Percentiles rank a stretch among this genome's conserved stretches.
Conservation (phyloP, 345 rosid genomes). For the Trapa bicornis region DNA sequence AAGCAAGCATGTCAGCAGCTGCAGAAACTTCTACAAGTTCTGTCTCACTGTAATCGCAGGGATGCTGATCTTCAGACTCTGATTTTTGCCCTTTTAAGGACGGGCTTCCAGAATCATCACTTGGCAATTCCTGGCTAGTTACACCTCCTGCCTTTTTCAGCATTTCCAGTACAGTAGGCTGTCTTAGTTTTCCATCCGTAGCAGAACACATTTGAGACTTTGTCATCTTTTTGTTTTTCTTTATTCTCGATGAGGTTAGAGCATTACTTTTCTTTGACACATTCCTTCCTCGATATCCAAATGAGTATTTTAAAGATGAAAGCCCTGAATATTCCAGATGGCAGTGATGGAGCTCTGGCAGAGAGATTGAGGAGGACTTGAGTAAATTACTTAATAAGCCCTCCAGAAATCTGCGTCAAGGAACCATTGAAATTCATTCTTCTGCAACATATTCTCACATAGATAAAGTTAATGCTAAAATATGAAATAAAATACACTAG, state of each 20-base stretch:
- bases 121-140: conserved; percentile 37
- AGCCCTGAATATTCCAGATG: conserved; percentile 32
- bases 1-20: conserved; percentile 35
- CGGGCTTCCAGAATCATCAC: conserved; percentile 25
- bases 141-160: conserved; percentile 38
- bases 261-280: conserved; percentile 27
- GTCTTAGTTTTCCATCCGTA: conserved; percentile 30
- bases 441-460: neutral
- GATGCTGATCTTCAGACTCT: conserved; percentile 20
- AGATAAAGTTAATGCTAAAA: neutral
- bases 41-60: conserved; percentile 21
- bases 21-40: conserved; percentile 45
- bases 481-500: neutral
- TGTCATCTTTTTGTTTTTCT: conserved; percentile 26
- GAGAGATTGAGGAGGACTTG: conserved; percentile 36
- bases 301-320: conserved; percentile 18
- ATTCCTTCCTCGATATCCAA: conserved; percentile 21
- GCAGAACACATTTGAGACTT: conserved; percentile 25
- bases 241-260: conserved; percentile 22
- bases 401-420: conserved; percentile 54
- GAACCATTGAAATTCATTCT: neutral
- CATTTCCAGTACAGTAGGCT: conserved; percentile 50
- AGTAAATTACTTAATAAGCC: conserved; percentile 50
- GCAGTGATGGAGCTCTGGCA: conserved; percentile 50
- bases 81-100: conserved; percentile 18